Conservation (phyloP, 495 filamentous ascomycete genomes). For the Trichoderma erinaceum region DNA sequence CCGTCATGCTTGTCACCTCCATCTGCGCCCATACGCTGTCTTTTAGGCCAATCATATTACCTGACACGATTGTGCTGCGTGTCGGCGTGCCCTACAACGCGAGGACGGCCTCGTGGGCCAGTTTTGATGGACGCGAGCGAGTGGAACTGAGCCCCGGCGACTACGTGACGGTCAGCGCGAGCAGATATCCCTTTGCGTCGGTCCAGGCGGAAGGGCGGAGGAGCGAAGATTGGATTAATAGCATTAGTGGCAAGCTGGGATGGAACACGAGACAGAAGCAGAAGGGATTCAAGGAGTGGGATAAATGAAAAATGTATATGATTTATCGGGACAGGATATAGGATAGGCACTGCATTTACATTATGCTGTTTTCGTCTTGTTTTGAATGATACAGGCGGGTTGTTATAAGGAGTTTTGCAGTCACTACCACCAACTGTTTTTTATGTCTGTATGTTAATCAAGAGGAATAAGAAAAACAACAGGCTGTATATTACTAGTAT, state of each 20-base stretch:
- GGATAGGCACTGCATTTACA: too few species aligned
- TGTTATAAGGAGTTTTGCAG: too few species aligned
- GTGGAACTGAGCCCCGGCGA: conserved; percentile 84
- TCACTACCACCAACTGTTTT: too few species aligned
- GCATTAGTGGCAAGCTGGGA: conserved; percentile 79
- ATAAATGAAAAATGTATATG: conserved; percentile 15
- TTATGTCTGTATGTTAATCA: too few species aligned
- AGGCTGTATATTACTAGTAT: too few species aligned
- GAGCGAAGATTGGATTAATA: conserved; percentile 89
- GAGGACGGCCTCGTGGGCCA: conserved; percentile 85
- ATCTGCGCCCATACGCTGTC: conserved; percentile 95
- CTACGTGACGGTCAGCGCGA: conserved; percentile 92
- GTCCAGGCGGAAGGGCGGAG: conserved; percentile 69
- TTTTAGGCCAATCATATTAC: conserved; percentile 91
- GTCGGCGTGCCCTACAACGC: conserved; percentile 91
- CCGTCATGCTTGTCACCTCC: conserved; percentile 89
- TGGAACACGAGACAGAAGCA: conserved; percentile 92
- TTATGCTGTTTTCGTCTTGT: too few species aligned
- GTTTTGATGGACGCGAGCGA: conserved; percentile 89
- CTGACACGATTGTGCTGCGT: conserved; percentile 87
- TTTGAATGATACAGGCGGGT: too few species aligned
- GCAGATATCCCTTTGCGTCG: conserved; percentile 85
- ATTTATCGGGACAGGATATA: too few species aligned
- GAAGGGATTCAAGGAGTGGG: conserved; percentile 49
- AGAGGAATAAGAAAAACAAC: too few species aligned